A percentile compares a stretch with the other conserved stretches of the same genome.
Conservation (phyloP, 495 filamentous ascomycete species). For the Neohortaea acidophila region DNA sequence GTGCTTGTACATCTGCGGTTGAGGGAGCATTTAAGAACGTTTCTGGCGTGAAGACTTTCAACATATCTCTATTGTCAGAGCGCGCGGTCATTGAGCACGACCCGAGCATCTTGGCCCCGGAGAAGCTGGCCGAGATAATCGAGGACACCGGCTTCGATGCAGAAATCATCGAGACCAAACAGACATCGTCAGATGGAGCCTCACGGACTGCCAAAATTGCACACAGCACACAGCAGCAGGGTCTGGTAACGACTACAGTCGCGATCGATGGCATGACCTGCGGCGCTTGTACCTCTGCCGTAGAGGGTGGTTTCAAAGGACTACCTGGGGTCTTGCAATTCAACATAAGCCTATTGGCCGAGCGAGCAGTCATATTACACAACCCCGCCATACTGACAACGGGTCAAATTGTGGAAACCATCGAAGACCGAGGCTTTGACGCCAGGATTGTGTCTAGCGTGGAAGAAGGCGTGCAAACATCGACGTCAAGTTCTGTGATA, state of each 20-base stretch:
- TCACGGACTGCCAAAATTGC: constrained; percentile 4
- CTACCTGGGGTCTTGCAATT: constrained; percentile 68
- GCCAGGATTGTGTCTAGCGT: constrained; percentile 60
- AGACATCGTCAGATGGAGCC: too few species aligned
- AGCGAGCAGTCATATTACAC: constrained; percentile 79
- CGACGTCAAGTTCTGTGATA: constrained; percentile 36
- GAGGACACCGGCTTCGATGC: constrained; percentile 33
- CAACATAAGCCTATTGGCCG: constrained; percentile 83
- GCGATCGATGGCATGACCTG: constrained; percentile 92
- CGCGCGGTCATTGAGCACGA: constrained; percentile 40
- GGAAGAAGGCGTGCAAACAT: constrained; percentile 29
- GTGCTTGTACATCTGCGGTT: constrained; percentile 82
- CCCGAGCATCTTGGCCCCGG: constrained; percentile 34
- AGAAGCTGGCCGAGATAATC: constrained; percentile 56
- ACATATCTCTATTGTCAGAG: constrained; percentile 40
- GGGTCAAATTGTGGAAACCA: constrained; percentile 56
- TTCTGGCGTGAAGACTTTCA: constrained; percentile 27
- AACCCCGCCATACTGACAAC: constrained; percentile 53
- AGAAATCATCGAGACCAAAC: constrained; percentile 26
- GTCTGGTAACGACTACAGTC: constrained; percentile 56
- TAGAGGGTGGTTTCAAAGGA: constrained; percentile 68
- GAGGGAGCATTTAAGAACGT: constrained; percentile 59
- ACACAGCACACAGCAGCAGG: constrained; percentile 2
- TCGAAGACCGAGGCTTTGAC: constrained; percentile 86
- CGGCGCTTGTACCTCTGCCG: constrained; percentile 82